Base-by-base conservation (phyloP, 768 basidiomycete genomes). In the Tylopilus rubrobrunneus region DNA sequence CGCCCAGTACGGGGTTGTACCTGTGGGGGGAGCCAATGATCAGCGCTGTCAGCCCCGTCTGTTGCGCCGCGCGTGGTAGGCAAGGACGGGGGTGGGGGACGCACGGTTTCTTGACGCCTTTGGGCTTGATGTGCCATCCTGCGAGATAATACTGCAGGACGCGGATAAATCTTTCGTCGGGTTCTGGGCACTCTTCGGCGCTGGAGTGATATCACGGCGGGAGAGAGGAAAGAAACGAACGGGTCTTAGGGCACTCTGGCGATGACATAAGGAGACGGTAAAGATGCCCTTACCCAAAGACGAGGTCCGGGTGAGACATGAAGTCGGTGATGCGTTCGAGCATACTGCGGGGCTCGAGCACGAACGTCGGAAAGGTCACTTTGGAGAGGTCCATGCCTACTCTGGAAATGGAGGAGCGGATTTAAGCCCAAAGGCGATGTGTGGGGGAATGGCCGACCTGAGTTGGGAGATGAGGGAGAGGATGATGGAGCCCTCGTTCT, bases 101-200 rank as follows among this genome's bases (percentile, higher is more conserved):
- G 25, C 25, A 94, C 84, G 96, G 96, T 74, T 99, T 99, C 87
- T 99, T 99, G 56, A 98, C 97, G 49, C 94, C 97, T 74, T 90
- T 95, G 60, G 97, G 95, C 73, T 98, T 98, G 75, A 98, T 95
- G 73, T 98, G 97, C 97, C 97, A 99, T 23, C 97, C 97, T 19
- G 91, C 87, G 45, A 99, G 85, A 69, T 98, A 99, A 69, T 95
- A 97, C 57, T 89, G 87, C 33, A 98, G 78, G 2, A 98, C 92
- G 47, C 85, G 81, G 58, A 96, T 79, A 70, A 98, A 98, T 42
- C 97, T 78, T 67, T 96, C 94, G 68, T 96, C 88, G 31, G 92
- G 82, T 63, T 92, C 85, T 39, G 80, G 76, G 66, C 83, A 85
- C n/a, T 82, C 68, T 59, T 90, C 92, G 45, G 90, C 89, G 39